Evolutionary conservation across 1,139 yeast genomes (phyloP).

Genomic region (Candida sojae): DNA sequence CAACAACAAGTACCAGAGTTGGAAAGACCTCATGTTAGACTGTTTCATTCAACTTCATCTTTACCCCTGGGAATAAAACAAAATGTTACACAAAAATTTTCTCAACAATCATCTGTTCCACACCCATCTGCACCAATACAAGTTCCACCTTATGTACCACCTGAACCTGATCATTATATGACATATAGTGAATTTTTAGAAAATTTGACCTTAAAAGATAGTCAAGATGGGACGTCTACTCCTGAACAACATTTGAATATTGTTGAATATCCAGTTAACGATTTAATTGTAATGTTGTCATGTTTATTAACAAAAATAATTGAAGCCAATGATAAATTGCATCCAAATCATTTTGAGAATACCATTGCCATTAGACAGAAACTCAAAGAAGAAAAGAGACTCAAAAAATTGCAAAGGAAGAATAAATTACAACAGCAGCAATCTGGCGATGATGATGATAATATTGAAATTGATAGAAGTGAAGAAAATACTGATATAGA

Average conservation of each 20-base stretch:
- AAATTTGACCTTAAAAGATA: slow-evolving; percentile 30
- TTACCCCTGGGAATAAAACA: slow-evolving; percentile 4
- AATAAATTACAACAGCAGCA: slow-evolving; percentile 15
- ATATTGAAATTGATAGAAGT: slow-evolving; percentile 15
- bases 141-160: slow-evolving; percentile 12
- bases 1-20: slow-evolving; percentile 3
- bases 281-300: slow-evolving; percentile 79
- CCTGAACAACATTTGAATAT: slow-evolving; percentile 68
- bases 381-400: slow-evolving; percentile 38
- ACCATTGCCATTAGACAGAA: slow-evolving; percentile 50
- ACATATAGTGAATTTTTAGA: slow-evolving; percentile 43
- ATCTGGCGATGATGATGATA: slow-evolving; percentile 16
- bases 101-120: slow-evolving; percentile 4
- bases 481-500: slow-evolving; percentile 12
- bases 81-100: not conserved
- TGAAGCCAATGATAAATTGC: slow-evolving; percentile 86
- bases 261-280: slow-evolving; percentile 81
- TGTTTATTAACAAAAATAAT: slow-evolving; percentile 83
- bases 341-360: slow-evolving; percentile 67
- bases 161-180: slow-evolving; percentile 49
- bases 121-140: slow-evolving; percentile 4
- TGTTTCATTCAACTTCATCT: slow-evolving; percentile 2
- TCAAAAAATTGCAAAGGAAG: slow-evolving; percentile 25
- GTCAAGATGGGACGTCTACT: slow-evolving; percentile 15
- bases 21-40: slow-evolving; percentile 3